Conservation (phyloP, 2,329 filamentous ascomycete species). For the Paecilomyces sp. region DNA sequence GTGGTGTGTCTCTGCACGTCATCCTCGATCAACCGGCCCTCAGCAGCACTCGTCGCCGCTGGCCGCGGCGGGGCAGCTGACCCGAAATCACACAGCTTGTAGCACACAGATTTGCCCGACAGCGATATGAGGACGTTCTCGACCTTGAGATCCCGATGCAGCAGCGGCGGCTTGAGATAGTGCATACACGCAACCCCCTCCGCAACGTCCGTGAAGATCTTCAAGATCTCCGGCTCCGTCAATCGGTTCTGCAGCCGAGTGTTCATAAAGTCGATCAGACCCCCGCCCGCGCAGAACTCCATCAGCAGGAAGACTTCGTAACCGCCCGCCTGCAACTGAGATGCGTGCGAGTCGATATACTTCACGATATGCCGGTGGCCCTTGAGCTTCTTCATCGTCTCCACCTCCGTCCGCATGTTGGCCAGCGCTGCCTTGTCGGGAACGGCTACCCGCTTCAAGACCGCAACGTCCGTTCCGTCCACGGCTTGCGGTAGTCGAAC, state of each 20-base stretch:
- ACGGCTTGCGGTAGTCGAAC: slow-evolving; percentile 75
- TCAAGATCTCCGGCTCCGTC: slow-evolving; percentile 93
- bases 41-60: slow-evolving; percentile 76
- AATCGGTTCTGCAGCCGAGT: slow-evolving; percentile 91
- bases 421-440: slow-evolving; percentile 91
- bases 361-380: slow-evolving; percentile 94
- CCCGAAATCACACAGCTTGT: slow-evolving; percentile 98
- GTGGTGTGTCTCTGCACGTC: slow-evolving; percentile 97
- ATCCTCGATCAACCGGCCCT: slow-evolving; percentile 90
- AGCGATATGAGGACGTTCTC: slow-evolving; percentile 91
- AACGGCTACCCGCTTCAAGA: slow-evolving; percentile 91
- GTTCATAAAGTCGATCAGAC: slow-evolving; percentile 99
- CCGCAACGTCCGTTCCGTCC: slow-evolving; percentile 71
- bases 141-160: slow-evolving; percentile 94
- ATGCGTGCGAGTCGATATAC: slow-evolving; percentile 97
- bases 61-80: slow-evolving; percentile 78
- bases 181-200: slow-evolving; percentile 99
- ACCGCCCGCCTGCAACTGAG: slow-evolving; percentile 81
- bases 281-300: slow-evolving; percentile 93
- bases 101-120: slow-evolving; percentile 59
- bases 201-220: slow-evolving; percentile 92
- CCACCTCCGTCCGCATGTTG: slow-evolving; percentile 96
- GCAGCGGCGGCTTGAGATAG: slow-evolving; percentile 85
- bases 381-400: slow-evolving; percentile 99
- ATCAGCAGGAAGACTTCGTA: slow-evolving; percentile 98